Percentiles rank a stretch among this genome's conserved stretches.
Conservation (phyloP, 2,329 filamentous ascomycete genomes). For the Biscogniauxia marginata region DNA sequence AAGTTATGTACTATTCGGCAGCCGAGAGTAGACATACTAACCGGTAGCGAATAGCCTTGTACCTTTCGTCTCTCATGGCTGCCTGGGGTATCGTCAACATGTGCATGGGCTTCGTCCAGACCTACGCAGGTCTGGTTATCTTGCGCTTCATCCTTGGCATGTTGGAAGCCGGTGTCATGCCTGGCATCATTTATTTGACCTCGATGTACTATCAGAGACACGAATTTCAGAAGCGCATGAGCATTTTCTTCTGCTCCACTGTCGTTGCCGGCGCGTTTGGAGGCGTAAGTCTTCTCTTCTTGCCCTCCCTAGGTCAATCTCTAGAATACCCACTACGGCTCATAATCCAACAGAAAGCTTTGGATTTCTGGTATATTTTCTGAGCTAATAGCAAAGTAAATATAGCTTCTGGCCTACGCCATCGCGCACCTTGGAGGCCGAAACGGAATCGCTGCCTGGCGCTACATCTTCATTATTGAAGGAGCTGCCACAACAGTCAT, state of each 20-base stretch:
- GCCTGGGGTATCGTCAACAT: conserved; percentile 47
- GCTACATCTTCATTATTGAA: conserved; percentile 46
- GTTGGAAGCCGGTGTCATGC: conserved; percentile 47
- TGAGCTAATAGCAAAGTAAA: neutral
- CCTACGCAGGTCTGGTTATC: conserved; percentile 38
- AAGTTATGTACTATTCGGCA: too few species aligned
- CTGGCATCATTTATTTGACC: conserved; percentile 45
- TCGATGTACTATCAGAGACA: conserved; percentile 50
- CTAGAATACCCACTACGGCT: neutral
- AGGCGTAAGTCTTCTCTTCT: conserved; percentile 30
- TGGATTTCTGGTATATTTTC: too few species aligned
- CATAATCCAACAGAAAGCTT: too few species aligned
- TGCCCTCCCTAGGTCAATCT: neutral
- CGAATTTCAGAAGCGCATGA: conserved; percentile 48
- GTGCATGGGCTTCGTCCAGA: conserved; percentile 45
- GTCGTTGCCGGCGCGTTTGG: conserved; percentile 43
- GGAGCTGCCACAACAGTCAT: conserved; percentile 38
- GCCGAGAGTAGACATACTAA: too few species aligned
- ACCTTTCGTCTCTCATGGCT: conserved; percentile 39
- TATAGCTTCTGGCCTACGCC: conserved; percentile 45
- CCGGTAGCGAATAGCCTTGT: conserved; percentile 18
- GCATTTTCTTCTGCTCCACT: conserved; percentile 42
- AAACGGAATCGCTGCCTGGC: conserved; percentile 44
- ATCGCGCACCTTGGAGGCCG: conserved; percentile 45
- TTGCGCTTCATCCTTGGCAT: conserved; percentile 45